phyloP scores from a whole-genome alignment of 2,329 filamentous ascomycete species.

The Diplodia mutila region DNA sequence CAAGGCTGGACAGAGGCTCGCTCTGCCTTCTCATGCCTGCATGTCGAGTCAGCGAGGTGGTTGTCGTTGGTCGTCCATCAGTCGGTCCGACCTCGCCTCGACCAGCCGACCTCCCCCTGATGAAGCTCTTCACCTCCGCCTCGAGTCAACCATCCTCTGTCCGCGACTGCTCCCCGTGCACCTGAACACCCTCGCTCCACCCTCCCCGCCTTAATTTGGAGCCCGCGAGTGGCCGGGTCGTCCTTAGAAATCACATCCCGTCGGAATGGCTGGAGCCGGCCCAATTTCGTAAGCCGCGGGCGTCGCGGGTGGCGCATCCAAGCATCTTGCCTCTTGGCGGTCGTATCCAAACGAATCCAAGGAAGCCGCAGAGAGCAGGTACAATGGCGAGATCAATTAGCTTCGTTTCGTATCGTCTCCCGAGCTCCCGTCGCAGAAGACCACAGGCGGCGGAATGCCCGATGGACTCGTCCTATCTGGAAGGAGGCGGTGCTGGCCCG shows the following conservation, averaged over 20 bases:
- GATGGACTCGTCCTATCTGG: no score
- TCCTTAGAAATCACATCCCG: background rate
- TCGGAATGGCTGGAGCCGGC: background rate
- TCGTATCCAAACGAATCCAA: background rate
- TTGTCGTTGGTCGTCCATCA: background rate
- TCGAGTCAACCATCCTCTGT: background rate
- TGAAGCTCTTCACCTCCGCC: slow-evolving; percentile 4
- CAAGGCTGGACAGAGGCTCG: background rate
- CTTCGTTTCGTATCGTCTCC: background rate
- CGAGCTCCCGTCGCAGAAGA: background rate
- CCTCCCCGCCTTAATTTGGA: background rate
- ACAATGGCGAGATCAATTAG: background rate
- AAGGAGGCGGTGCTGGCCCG: no score
- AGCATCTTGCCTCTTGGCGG: background rate
- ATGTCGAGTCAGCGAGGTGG: background rate
- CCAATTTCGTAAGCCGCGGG: background rate
- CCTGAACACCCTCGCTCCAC: background rate
- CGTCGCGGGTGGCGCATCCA: background rate
- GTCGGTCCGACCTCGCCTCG: slow-evolving; percentile 9
- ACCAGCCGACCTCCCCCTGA: background rate
- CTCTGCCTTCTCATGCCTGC: background rate
- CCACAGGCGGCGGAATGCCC: no score
- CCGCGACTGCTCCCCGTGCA: background rate
- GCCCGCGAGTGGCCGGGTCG: background rate
- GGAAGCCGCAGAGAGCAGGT: background rate